Evolutionary conservation across 371 early-diverging fungal species (phyloP).

Genomic region (Mortierella sp.): DNA sequence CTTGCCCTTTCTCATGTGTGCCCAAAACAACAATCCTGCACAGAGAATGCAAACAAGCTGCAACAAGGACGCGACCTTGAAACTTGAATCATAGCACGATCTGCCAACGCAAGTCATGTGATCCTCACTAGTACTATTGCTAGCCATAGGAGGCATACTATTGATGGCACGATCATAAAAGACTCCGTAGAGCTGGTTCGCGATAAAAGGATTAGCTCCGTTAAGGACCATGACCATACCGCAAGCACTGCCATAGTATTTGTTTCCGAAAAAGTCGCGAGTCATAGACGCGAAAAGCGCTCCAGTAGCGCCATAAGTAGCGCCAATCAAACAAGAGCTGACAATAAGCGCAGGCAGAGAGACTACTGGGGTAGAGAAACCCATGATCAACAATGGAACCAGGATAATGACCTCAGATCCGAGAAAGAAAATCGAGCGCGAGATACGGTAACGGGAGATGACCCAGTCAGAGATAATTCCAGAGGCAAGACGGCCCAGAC

Average conservation of each 20-base stretch:
- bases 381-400: slow-evolving; percentile 47
- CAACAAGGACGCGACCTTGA: slow-evolving; percentile 39
- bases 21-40: slow-evolving; percentile 48
- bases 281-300: slow-evolving; percentile 55
- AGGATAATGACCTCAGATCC: slow-evolving; percentile 40
- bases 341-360: slow-evolving; percentile 21
- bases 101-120: slow-evolving; percentile 33
- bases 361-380: slow-evolving; percentile 22
- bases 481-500: slow-evolving; percentile 51
- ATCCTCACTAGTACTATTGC: slow-evolving; percentile 1
- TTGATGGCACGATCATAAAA: slow-evolving; percentile 45
- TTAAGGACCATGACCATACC: slow-evolving; percentile 56
- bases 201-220: slow-evolving; percentile 50
- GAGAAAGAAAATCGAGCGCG: slow-evolving; percentile 53
- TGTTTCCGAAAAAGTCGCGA: slow-evolving; percentile 50
- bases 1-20: slow-evolving; percentile 48
- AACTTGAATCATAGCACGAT: slow-evolving; percentile 39
- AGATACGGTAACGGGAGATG: slow-evolving; percentile 47
- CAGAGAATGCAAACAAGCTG: slow-evolving; percentile 41
- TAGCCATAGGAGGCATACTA: slow-evolving; percentile 24
- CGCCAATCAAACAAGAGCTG: slow-evolving; percentile 47
- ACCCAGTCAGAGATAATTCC: slow-evolving; percentile 54
- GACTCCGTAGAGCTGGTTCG: slow-evolving; percentile 50
- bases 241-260: slow-evolving; percentile 46
- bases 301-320: slow-evolving; percentile 55